phyloP scores from a whole-genome alignment of 805 yeast genomes.

The Candida andamanensis region DNA sequence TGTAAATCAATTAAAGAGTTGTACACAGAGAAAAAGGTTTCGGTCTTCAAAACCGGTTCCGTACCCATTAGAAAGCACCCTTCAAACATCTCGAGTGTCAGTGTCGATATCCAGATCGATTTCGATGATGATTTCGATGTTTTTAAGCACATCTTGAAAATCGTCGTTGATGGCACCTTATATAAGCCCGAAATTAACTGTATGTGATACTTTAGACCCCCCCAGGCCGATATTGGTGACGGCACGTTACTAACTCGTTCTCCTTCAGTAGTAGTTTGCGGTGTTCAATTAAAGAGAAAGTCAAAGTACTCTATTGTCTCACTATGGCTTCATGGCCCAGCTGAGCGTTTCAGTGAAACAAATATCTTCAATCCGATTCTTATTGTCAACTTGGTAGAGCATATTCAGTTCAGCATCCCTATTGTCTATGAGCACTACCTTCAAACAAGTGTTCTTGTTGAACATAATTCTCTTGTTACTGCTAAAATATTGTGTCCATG shows the following conservation, averaged over 20 bases:
- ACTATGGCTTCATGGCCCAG: conserved; percentile 14
- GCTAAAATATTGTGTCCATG: conserved; percentile 1
- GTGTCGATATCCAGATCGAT: conserved; percentile 15
- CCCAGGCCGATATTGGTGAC: conserved; percentile 4
- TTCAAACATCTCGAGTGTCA: conserved; percentile 12
- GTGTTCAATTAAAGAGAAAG: conserved; percentile 9
- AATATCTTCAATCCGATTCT: conserved; percentile 6
- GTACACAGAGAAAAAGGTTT: conserved; percentile 8
- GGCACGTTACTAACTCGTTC: too few species aligned
- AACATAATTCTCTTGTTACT: background rate
- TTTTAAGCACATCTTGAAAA: conserved; percentile 7
- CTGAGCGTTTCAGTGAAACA: conserved; percentile 3
- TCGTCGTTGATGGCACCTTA: conserved; percentile 9
- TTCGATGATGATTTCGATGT: conserved; percentile 7
- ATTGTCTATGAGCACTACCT: background rate
- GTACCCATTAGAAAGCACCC: conserved; percentile 12
- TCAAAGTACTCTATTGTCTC: conserved; percentile 12
- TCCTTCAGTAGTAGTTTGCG: conserved; percentile 15
- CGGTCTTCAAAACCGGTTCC: conserved; percentile 13
- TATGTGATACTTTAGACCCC: conserved; percentile 1
- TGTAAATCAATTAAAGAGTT: conserved; percentile 1
- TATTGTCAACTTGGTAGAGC: conserved; percentile 1
- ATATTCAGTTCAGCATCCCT: background rate
- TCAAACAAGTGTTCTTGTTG: background rate
- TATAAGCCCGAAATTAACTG: conserved; percentile 4